Percentiles rank a stretch among this genome's conserved stretches.
Evolutionary conservation across 352 stramenopile genomes (phyloP).

Genomic region (Pythium pyrilobum): DNA sequence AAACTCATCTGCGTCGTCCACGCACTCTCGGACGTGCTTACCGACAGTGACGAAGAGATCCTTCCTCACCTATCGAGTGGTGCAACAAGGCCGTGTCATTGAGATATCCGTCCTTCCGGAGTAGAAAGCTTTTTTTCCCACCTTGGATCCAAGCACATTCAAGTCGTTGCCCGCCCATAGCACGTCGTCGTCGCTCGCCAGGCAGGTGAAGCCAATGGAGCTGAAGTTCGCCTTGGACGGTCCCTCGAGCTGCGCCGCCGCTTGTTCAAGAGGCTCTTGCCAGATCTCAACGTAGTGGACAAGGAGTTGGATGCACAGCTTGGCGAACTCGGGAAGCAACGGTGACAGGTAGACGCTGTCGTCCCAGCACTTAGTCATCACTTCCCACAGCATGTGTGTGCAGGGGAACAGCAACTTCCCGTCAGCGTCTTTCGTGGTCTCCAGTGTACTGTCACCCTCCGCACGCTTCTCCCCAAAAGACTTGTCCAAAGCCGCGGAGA

Average conservation of each 20-base stretch:
- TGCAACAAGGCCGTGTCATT: neutral
- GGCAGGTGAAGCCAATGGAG: conserved; percentile 32
- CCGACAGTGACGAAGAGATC: conserved; percentile 37
- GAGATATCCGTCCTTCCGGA: too few relatives aligned
- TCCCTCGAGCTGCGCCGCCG: conserved; percentile 36
- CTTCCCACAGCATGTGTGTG: conserved; percentile 42
- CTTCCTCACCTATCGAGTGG: conserved; percentile 40
- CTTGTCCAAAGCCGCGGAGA: conserved; percentile 43
- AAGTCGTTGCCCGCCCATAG: conserved; percentile 69
- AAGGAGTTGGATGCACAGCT: conserved; percentile 65
- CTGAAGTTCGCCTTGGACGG: conserved; percentile 45
- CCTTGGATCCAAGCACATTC: conserved; percentile 49
- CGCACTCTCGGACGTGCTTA: conserved; percentile 30
- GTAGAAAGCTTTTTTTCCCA: too few relatives aligned
- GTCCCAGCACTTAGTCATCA: conserved; percentile 55
- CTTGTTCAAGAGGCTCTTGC: conserved; percentile 41
- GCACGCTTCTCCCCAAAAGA: conserved; percentile 29
- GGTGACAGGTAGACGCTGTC: conserved; percentile 47
- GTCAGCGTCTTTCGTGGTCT: neutral
- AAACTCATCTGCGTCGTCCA: conserved; percentile 40
- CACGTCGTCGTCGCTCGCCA: conserved; percentile 60
- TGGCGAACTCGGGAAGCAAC: conserved; percentile 58
- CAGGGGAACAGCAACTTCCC: conserved; percentile 41
- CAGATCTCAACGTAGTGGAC: conserved; percentile 55
- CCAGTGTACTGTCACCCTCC: conserved; percentile 7